phyloP scores from a whole-genome alignment of 2,329 filamentous ascomycete species.

The Tolypocladium paradoxum region DNA sequence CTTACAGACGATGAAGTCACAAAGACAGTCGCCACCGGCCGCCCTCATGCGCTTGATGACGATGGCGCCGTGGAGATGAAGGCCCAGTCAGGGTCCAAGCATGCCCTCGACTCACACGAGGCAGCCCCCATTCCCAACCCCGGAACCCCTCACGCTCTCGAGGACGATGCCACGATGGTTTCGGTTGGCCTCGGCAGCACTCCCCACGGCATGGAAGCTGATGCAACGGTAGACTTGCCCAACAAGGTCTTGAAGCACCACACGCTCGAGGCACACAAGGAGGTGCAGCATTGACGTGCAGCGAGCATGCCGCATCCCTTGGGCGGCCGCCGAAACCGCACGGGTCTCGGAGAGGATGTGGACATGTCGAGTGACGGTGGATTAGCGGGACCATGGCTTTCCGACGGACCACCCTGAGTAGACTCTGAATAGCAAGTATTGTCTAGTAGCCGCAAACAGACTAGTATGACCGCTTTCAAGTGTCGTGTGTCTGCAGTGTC shows the following conservation, averaged over 20 bases:
- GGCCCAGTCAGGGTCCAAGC: not conserved
- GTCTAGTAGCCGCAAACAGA: not conserved
- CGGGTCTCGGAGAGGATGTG: not conserved
- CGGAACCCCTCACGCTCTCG: slow-evolving; percentile 1
- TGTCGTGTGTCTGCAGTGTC: not conserved
- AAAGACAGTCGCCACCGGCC: not conserved
- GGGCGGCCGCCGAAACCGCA: not conserved
- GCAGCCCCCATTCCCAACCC: not conserved
- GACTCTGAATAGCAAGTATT: not conserved
- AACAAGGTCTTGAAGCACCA: not conserved
- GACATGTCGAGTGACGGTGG: not conserved
- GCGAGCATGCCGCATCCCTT: not conserved
- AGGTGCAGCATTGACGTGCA: not conserved
- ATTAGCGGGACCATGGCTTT: not conserved
- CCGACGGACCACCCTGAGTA: not conserved
- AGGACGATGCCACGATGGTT: slow-evolving; percentile 1
- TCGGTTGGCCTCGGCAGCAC: not conserved
- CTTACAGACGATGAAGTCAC: slow-evolving; percentile 1
- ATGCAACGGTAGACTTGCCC: not conserved
- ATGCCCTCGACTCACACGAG: slow-evolving; percentile 4
- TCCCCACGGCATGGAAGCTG: slow-evolving; percentile 1
- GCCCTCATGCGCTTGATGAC: slow-evolving; percentile 3
- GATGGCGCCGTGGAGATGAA: slow-evolving; percentile 1
- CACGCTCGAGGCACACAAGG: not conserved
- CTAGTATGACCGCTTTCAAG: not conserved